These are phyloP conservation scores for Dendrothele bispora DNA, from an alignment of 768 basidiomycete genomes.

Conservation along the genomic window DNA sequence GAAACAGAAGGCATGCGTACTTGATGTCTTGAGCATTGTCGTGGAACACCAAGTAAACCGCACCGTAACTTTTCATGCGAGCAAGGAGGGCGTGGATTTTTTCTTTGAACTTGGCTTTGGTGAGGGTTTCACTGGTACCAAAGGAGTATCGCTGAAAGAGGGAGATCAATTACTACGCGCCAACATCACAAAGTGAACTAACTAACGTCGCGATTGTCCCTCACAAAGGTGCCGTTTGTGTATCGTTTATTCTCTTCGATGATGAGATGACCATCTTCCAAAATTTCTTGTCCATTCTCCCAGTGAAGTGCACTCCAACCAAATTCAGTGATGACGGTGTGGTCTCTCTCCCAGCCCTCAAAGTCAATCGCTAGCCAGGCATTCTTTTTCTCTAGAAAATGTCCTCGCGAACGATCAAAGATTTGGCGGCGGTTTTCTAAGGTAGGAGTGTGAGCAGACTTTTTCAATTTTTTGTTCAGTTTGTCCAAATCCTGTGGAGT, in stretches of 20 bases:
- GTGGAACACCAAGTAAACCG: slow-evolving; percentile 81
- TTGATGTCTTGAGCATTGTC: slow-evolving; percentile 77
- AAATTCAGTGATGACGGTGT: slow-evolving; percentile 74
- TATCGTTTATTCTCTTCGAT: slow-evolving; percentile 60
- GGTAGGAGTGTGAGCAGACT: slow-evolving; percentile 51
- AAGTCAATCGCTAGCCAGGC: slow-evolving; percentile 81
- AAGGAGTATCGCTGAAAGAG: slow-evolving; percentile 59
- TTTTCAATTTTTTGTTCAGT: slow-evolving; percentile 76
- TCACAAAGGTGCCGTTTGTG: slow-evolving; percentile 63
- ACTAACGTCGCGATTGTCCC: slow-evolving; percentile 57
- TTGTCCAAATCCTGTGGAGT: slow-evolving; percentile 65
- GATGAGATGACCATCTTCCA: slow-evolving; percentile 59
- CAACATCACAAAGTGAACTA: not conserved
- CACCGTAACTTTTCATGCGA: slow-evolving; percentile 42
- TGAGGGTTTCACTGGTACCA: slow-evolving; percentile 58
- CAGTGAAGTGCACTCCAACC: slow-evolving; percentile 71
- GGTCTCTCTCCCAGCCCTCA: slow-evolving; percentile 81
- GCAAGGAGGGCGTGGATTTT: slow-evolving; percentile 49
- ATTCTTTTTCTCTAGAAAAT: slow-evolving; percentile 64
- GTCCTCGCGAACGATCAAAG: slow-evolving; percentile 68
- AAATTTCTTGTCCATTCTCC: slow-evolving; percentile 48
- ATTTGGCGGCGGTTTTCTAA: slow-evolving; percentile 56
- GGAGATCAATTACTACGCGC: not conserved
- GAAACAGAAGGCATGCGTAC: slow-evolving; percentile 28
- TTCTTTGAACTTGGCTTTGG: slow-evolving; percentile 48